phyloP scores from a whole-genome alignment of 306 rosid species.

The Corylus avellana region DNA sequence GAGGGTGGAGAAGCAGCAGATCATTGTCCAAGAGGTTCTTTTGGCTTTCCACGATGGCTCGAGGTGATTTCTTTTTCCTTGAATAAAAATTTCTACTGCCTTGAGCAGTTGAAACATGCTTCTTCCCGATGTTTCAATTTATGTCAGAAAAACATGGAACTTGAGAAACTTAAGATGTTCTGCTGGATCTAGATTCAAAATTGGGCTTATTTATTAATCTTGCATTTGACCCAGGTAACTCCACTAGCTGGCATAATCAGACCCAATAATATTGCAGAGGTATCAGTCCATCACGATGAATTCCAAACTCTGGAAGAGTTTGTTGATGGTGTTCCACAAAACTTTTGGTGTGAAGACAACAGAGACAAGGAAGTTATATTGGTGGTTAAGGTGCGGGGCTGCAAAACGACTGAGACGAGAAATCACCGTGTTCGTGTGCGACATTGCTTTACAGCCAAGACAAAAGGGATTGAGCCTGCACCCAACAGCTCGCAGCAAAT shows the following conservation, averaged over 20 bases:
- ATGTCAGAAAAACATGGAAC: not conserved
- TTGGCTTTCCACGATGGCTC: slow-evolving; percentile 95
- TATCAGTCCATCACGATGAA: slow-evolving; percentile 84
- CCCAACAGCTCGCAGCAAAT: slow-evolving; percentile 43
- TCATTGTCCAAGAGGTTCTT: slow-evolving; percentile 67
- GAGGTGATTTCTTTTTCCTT: slow-evolving; percentile 64
- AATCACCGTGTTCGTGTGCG: slow-evolving; percentile 73
- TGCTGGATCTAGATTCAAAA: not conserved
- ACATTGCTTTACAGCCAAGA: slow-evolving; percentile 65
- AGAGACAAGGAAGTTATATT: slow-evolving; percentile 81
- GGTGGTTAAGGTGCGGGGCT: slow-evolving; percentile 73
- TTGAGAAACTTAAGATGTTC: not conserved
- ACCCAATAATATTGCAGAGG: slow-evolving; percentile 79
- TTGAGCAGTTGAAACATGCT: not conserved
- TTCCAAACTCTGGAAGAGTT: slow-evolving; percentile 72
- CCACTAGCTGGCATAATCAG: slow-evolving; percentile 82
- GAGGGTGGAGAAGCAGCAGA: slow-evolving; percentile 59
- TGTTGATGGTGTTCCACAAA: slow-evolving; percentile 78
- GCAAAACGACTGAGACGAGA: slow-evolving; percentile 52
- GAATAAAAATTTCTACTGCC: slow-evolving; percentile 3
- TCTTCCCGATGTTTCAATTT: not conserved
- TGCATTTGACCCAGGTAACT: slow-evolving; percentile 59
- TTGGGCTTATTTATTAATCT: not conserved
- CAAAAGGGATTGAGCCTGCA: slow-evolving; percentile 35
- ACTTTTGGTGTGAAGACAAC: slow-evolving; percentile 90